Base-by-base conservation (phyloP, 305 asterid species). In the Stenogyne calaminthoides region DNA sequence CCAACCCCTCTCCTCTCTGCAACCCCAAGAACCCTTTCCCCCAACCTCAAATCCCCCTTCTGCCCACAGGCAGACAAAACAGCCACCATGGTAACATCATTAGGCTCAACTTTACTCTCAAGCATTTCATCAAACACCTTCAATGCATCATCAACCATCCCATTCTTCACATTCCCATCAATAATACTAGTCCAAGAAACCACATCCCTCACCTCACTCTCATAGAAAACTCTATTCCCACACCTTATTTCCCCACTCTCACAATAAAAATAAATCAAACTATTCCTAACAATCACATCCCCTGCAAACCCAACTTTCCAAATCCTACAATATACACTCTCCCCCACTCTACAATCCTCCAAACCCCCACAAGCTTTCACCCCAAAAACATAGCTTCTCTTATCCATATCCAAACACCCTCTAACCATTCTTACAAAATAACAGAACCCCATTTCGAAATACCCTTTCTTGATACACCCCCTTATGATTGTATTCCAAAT, bases 151-250 rank as follows among this genome's bases (percentile, higher is more conserved):
- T 87, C 91, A 66, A 71, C 78, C 88, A 83, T 77, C 34, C 49
- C 79, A 57, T 78, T 83, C 67, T 72, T 84, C 69, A 83, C 87
- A 75, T 76, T 77, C 40, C 93, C 96, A 77, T 83, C 87, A 55
- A 90, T 90, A 73, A 90, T 73, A 19, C 88, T 78, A 69, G 96
- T 88, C 96, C 96, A 90, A 57, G 93, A 81, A 63, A 90, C 88
- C 69, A 90, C 96, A 73, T 90, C 96, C 57, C 73, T 88, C 5
- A 58, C 70, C 71, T 60, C 76, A 81, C 79, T 76, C 78, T 87
- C 96, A 56, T 75, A 49, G 58, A 88, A 90, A 72, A 84, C 78
- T 66, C 69, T 80, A 42, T 56, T 55, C 11, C 90, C 93, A 60
- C 69, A 65, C 25, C 58, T 19, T 29, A 80, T 15, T 25, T 69